phyloP scores from a whole-genome alignment of 1,139 yeast species.

The Diutina sp. region DNA sequence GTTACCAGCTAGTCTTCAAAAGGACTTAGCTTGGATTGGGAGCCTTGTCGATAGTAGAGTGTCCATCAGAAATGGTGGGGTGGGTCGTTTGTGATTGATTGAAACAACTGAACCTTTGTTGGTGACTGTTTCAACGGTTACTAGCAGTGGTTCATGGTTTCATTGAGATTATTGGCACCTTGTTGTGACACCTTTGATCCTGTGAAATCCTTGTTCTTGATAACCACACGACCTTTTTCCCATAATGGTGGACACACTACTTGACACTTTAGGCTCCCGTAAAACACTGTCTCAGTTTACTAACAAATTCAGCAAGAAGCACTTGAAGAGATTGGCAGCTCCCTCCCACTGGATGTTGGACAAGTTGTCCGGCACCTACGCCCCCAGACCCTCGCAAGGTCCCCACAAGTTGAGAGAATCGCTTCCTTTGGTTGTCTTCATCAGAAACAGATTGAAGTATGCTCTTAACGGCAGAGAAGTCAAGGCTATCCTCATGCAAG shows the following conservation, averaged over 20 bases:
- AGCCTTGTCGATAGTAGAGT: constrained; percentile 18
- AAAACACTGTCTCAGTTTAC: constrained; percentile 8
- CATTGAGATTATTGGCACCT: no score
- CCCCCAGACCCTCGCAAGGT: constrained; percentile 99
- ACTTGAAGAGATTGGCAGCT: constrained; percentile 96
- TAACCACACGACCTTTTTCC: neutral
- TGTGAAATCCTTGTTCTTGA: neutral
- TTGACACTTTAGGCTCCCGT: neutral
- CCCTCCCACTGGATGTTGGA: constrained; percentile 99
- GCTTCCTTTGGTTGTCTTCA: constrained; percentile 92
- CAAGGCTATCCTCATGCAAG: constrained; percentile 97
- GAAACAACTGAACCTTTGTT: no score
- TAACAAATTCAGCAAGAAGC: constrained; percentile 62
- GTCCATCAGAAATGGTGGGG: neutral
- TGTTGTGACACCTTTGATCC: no score
- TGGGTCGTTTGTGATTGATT: neutral
- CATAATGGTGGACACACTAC: neutral
- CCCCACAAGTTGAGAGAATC: constrained; percentile 99
- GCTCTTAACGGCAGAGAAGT: constrained; percentile 99
- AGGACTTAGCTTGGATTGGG: constrained; percentile 8
- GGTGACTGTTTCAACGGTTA: neutral
- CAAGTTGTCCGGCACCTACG: constrained; percentile 98
- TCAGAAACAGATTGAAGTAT: constrained; percentile 99
- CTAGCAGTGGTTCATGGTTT: no score
- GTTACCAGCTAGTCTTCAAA: constrained; percentile 12